These are phyloP conservation scores for Naumovozyma baii DNA, from an alignment of 805 yeast genomes.

Conservation along the genomic window DNA sequence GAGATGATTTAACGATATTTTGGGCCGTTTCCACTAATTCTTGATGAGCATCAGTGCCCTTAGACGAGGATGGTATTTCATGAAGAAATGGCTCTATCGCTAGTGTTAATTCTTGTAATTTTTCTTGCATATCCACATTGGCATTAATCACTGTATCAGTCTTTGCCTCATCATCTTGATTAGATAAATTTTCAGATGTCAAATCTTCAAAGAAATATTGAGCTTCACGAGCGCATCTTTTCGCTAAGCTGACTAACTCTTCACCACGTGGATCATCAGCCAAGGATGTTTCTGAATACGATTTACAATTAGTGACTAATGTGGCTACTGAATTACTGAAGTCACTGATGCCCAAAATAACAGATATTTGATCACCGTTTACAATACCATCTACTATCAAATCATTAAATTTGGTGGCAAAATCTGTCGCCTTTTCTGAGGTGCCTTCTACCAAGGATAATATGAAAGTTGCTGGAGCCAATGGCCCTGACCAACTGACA, in stretches of 20 bases:
- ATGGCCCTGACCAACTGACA: conserved; percentile 16
- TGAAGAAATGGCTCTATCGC: conserved; percentile 37
- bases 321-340: conserved; percentile 33
- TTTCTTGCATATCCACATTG: conserved; percentile 64
- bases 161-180: conserved; percentile 52
- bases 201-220: conserved; percentile 54
- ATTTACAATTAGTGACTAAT: conserved; percentile 32
- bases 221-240: conserved; percentile 50
- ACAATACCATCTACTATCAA: conserved; percentile 65
- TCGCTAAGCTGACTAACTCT: conserved; percentile 10
- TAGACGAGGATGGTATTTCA: conserved; percentile 10
- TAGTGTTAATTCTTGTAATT: conserved; percentile 55
- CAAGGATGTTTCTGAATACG: conserved; percentile 5
- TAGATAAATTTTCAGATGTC: conserved; percentile 41
- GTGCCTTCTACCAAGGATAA: conserved; percentile 58
- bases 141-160: conserved; percentile 70
- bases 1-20: conserved; percentile 57
- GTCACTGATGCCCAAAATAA: conserved; percentile 32
- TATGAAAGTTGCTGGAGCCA: conserved; percentile 5
- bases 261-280: conserved; percentile 3
- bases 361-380: conserved; percentile 45
- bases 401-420: conserved; percentile 42
- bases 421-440: conserved; percentile 64
- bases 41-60: conserved; percentile 56
- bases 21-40: conserved; percentile 68